Conservation (phyloP, 768 basidiomycete genomes). For the Tephrocybe sp. region DNA sequence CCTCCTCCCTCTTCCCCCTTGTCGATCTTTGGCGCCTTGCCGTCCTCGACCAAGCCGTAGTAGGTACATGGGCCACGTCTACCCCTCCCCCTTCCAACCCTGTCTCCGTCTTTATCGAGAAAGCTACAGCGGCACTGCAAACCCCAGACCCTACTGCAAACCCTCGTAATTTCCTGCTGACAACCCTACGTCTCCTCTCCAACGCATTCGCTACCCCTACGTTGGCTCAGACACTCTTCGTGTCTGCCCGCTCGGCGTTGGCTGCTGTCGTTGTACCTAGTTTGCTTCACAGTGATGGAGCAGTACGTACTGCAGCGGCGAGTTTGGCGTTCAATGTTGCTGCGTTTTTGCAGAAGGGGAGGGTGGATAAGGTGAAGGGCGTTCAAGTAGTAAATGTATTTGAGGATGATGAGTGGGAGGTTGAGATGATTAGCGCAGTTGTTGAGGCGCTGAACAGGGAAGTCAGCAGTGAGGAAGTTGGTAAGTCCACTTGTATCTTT, state of each 20-base stretch:
- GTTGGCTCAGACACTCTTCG: constrained; percentile 39
- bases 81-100: constrained; percentile 36
- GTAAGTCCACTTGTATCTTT: constrained; percentile 41
- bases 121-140: constrained; percentile 19
- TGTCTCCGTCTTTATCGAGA: constrained; percentile 43
- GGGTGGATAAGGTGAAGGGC: constrained; percentile 41
- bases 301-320: constrained; percentile 76
- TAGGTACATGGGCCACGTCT: constrained; percentile 48
- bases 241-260: constrained; percentile 30
- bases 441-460: constrained; percentile 76
- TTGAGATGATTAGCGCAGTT: constrained; percentile 81
- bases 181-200: constrained; percentile 61
- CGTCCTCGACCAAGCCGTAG: constrained; percentile 59
- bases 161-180: constrained; percentile 60
- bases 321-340: constrained; percentile 79
- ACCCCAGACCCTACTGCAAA: constrained; percentile 9
- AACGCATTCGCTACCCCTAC: constrained; percentile 60
- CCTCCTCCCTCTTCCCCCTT: constrained; percentile 70
- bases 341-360: constrained; percentile 58
- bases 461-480: constrained; percentile 72
- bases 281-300: constrained; percentile 64
- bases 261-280: constrained; percentile 61
- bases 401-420: constrained; percentile 79
- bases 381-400: constrained; percentile 33
- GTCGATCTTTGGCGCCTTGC: constrained; percentile 83